A percentile compares a stretch with the other conserved stretches of the same genome.
These are phyloP conservation scores for Penicillium paneum DNA, from an alignment of 2,329 filamentous ascomycete genomes.

Conservation along the genomic window DNA sequence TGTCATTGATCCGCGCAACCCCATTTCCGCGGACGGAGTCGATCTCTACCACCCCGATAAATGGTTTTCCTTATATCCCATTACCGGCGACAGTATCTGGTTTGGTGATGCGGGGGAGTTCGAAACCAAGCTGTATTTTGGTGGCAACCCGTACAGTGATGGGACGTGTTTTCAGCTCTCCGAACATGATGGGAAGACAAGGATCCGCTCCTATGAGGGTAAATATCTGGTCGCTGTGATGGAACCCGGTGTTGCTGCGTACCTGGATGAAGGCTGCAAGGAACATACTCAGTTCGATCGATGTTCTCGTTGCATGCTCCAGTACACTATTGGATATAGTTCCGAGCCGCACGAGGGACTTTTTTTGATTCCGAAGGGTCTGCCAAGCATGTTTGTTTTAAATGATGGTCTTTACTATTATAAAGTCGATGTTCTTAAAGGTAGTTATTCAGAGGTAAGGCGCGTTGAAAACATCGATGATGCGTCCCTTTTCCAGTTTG, in stretches of 20 bases:
- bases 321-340: not conserved
- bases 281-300: not conserved
- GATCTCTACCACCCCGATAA: not conserved
- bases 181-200: not conserved
- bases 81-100: not conserved
- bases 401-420: not conserved
- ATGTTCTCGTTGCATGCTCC: not conserved
- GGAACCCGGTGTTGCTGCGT: not conserved
- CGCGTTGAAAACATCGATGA: not conserved
- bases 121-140: not conserved
- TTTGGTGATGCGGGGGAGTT: not conserved
- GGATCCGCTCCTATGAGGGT: not conserved
- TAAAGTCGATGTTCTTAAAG: not conserved
- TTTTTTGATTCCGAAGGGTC: not conserved
- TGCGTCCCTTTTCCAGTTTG: not conserved
- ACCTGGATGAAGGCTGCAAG: not conserved
- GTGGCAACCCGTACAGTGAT: not conserved
- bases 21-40: not conserved
- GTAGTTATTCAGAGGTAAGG: not conserved
- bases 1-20: not conserved
- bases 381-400: not conserved
- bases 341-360: not conserved
- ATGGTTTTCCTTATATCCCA: not conserved
- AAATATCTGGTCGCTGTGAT: not conserved
- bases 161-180: not conserved